Base-by-base conservation (phyloP, 352 stramenopile species). In the Phytophthora sojae region DNA sequence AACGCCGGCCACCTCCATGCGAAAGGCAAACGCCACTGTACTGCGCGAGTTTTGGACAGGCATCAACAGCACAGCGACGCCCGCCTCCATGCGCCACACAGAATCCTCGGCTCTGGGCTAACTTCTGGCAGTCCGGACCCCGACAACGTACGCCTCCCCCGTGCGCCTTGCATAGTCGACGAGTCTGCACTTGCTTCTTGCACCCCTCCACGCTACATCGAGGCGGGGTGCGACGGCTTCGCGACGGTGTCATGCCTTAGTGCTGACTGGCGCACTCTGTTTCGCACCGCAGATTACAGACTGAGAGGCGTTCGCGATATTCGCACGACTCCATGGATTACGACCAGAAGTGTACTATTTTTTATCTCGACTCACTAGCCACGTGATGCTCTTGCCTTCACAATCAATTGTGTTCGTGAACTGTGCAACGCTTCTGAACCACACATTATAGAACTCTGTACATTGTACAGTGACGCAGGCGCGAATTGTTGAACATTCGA, bases 71-170 rank as follows among this genome's bases (percentile, higher is more conserved):
- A 62, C 83, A 93, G 50, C 83, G 81, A 14, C 83, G 83, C 1
- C 85, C 85, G 26, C 83, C 85, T 39, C 85, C 85, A 57, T 93
- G 85, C 17, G 83, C 83, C 62, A 91, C 89, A 66, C 85, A 93
- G 11, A 90, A 70, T 1, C 85, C 85, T 29, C 74, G 71, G 45
- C 73, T 88, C 61, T 91, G 85, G 14, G 86, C 86, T 32, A 93
- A 75, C 52, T 92, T 93, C 70, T 71, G 79, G 69, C 86, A 93
- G 45, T 75, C 63, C 11, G 74, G 57, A 42, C 86, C 76, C 8
- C 81, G 83, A 66, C 88, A 95, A 2, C 83, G 80, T 14, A 73
- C 87, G 56, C 86, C 88, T 37, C 88, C 88, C 54, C 88, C 86
- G 35, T 95, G 88, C 1, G 88, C 85, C 57, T 91, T 93, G 66